Base-by-base conservation (phyloP, 495 filamentous ascomycete genomes). In the Talaromyces trachyspermus region DNA sequence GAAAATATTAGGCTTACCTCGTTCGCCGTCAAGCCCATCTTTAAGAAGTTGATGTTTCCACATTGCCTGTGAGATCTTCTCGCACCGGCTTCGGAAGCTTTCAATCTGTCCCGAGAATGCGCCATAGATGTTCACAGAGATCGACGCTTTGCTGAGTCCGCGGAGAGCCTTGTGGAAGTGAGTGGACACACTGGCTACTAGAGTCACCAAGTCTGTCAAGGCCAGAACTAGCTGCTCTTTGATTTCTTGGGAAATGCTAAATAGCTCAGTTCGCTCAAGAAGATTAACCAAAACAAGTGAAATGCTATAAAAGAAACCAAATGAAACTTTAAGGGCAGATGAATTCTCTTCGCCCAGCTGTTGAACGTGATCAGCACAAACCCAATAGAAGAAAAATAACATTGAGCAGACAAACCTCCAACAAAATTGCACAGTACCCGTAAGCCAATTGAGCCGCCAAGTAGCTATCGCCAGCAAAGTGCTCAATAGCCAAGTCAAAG, bases 221-320 rank as follows among this genome's bases (percentile, higher is more conserved):
- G 64, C 62, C 0, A 68, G 52, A 10, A 65, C 51, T 1, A 68
- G 56, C 52, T 68, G 64, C 27, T 68, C 64, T 47, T 65, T 68
- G 54, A 65, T 68, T n/a, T 62, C 59, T 26, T 61, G 57, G 3
- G 64, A 68, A 22, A 65, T 60, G 3, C 42, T 29, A 43, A 68
- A 68, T 14, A 68, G 44, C 52, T 65, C 62, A 1, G 58, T 54
- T 1, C 64, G 60, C 36, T 63, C 59, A 14, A 68, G 49, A 8
- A 68, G 53, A 32, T 65, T 65, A 2, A 57, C 62, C 10, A 68
- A 48, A 6, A 49, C 48, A n/a, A 55, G 45, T 0, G 64, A 68
- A 27, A 54, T 62, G 40, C 57, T 54, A 46, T 61, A 64, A 51
- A 68, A 65, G 47, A 68, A 64, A 9, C 58, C 59, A n/a, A 68